These are phyloP conservation scores for Didymellaceae sp. DNA, from an alignment of 2,329 filamentous ascomycete genomes.

Conservation along the genomic window DNA sequence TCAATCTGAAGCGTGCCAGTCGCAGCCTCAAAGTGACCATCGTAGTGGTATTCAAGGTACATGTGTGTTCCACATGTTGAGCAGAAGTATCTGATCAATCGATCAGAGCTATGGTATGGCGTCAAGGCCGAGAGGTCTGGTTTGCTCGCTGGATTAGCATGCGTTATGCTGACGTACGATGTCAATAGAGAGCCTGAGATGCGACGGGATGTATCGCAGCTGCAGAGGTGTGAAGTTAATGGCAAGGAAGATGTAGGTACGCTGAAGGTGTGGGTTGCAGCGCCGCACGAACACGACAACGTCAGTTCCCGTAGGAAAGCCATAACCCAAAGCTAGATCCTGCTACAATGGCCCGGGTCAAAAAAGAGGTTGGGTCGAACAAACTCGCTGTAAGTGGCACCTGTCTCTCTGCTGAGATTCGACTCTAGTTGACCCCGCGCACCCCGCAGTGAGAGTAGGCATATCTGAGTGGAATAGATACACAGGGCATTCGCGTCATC, in stretches of 20 bases:
- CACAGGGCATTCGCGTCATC: too few species aligned
- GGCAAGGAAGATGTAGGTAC: conserved; percentile 49
- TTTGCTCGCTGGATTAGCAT: conserved; percentile 15
- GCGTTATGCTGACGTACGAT: conserved; percentile 48
- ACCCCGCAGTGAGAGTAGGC: too few species aligned
- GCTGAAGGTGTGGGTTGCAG: conserved; percentile 48
- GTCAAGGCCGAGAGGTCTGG: conserved; percentile 36
- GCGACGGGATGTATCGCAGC: conserved; percentile 59
- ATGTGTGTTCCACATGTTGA: conserved; percentile 53
- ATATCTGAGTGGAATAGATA: too few species aligned
- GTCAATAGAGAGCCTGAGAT: conserved; percentile 54
- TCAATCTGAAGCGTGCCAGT: conserved; percentile 50
- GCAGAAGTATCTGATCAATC: conserved; percentile 52
- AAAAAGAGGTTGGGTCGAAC: too few species aligned
- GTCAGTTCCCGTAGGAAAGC: conserved; percentile 24
- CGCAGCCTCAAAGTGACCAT: conserved; percentile 47
- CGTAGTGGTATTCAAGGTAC: conserved; percentile 49
- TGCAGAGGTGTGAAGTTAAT: conserved; percentile 54
- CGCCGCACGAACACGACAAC: conserved; percentile 54
- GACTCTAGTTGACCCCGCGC: too few species aligned
- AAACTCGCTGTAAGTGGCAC: too few species aligned
- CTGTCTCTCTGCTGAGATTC: too few species aligned
- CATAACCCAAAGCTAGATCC: too few species aligned
- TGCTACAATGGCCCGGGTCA: too few species aligned
- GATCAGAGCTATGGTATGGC: conserved; percentile 48